Conservation (phyloP, 2,329 filamentous ascomycete species). For the Aureobasidium subglaciale region DNA sequence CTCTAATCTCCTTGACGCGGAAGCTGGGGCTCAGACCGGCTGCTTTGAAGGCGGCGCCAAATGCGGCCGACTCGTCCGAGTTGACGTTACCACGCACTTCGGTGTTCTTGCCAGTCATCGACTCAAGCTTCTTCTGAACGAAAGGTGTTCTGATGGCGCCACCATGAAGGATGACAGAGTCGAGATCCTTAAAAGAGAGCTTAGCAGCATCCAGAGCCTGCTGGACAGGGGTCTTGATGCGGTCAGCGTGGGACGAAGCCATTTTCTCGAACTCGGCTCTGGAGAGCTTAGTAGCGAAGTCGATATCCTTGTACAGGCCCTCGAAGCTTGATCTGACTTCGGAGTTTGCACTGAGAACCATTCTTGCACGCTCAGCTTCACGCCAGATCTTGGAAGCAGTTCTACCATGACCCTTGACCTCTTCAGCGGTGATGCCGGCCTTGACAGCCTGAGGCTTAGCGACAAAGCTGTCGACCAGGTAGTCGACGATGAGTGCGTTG, state of each 20-base stretch:
- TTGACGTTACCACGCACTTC: slow-evolving; percentile 94
- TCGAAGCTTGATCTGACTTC: slow-evolving; percentile 78
- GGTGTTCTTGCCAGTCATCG: slow-evolving; percentile 59
- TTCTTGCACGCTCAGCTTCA: slow-evolving; percentile 78
- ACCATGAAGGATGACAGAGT: slow-evolving; percentile 89
- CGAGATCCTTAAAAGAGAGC: slow-evolving; percentile 66
- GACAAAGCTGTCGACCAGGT: slow-evolving; percentile 77
- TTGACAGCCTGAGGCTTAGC: slow-evolving; percentile 58
- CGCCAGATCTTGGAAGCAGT: slow-evolving; percentile 87
- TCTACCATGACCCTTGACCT: slow-evolving; percentile 68
- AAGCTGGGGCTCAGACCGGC: slow-evolving; percentile 90
- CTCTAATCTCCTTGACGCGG: slow-evolving; percentile 92
- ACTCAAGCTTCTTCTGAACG: slow-evolving; percentile 82
- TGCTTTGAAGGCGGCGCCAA: slow-evolving; percentile 90
- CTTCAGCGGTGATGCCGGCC: slow-evolving; percentile 53
- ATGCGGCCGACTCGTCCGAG: slow-evolving; percentile 91
- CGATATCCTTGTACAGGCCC: slow-evolving; percentile 81
- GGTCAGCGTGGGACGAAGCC: slow-evolving; percentile 58
- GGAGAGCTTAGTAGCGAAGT: slow-evolving; percentile 85
- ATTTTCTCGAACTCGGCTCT: slow-evolving; percentile 76
- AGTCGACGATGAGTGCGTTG: slow-evolving; percentile 79
- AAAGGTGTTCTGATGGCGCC: slow-evolving; percentile 88
- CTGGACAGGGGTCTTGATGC: slow-evolving; percentile 63
- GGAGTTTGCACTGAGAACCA: slow-evolving; percentile 87
- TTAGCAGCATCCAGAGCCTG: slow-evolving; percentile 68